Evolutionary conservation across 192 early-diverging fungal species (phyloP).

Genomic region (Podila verticillata): DNA sequence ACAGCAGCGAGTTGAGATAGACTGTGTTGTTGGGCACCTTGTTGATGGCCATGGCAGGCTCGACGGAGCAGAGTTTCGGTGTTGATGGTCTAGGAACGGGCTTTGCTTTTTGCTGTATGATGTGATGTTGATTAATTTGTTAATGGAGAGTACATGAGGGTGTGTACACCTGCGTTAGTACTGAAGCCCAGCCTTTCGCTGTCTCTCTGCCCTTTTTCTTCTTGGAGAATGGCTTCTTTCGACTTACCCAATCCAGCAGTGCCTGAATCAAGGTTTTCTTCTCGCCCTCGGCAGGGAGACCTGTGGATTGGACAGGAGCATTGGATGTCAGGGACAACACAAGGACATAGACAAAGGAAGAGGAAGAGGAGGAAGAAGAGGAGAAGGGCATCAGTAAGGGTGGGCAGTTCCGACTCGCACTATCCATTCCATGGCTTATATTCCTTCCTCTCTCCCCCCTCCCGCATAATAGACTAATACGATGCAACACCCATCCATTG

Average conservation of each 20-base stretch:
- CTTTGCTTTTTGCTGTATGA: slow-evolving; percentile 65
- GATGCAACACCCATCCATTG: no score
- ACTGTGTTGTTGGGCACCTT: slow-evolving; percentile 54
- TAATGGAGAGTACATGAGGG: background rate
- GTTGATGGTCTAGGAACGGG: slow-evolving; percentile 77
- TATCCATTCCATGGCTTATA: no score
- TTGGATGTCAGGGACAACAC: no score
- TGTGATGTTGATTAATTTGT: background rate
- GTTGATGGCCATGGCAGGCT: slow-evolving; percentile 51
- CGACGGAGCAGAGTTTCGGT: slow-evolving; percentile 66
- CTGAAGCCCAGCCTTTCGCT: no score
- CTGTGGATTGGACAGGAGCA: slow-evolving; percentile 33
- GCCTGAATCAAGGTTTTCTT: slow-evolving; percentile 68
- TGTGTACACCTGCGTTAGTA: background rate
- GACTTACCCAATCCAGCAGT: slow-evolving; percentile 73
- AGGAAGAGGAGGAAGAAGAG: background rate
- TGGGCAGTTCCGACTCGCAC: no score
- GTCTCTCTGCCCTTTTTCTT: no score
- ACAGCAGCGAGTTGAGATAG: slow-evolving; percentile 59
- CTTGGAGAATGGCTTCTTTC: background rate
- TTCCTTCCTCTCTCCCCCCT: no score
- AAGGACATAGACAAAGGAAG: background rate
- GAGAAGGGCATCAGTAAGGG: background rate
- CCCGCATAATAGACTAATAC: no score
- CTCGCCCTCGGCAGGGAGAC: slow-evolving; percentile 69